Percentiles rank a stretch among this genome's conserved stretches.
Evolutionary conservation across 306 rosid species (phyloP).

Genomic region (Argentina anserina): DNA sequence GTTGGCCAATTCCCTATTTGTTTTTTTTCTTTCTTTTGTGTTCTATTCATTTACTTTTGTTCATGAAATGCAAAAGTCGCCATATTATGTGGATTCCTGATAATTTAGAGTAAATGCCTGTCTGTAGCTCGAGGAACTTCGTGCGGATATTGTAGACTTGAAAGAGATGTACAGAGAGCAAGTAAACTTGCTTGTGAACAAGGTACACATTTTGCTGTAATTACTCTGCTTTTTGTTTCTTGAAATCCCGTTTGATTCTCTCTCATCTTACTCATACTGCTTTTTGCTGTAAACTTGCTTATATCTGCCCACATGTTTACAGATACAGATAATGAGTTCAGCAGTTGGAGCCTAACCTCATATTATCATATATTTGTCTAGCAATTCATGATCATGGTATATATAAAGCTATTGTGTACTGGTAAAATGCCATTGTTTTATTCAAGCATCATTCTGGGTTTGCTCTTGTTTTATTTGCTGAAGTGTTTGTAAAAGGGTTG

Average conservation of each 20-base stretch:
- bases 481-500: constrained; percentile 16
- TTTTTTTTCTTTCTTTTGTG: not conserved
- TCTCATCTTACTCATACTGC: not conserved
- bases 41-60: not conserved
- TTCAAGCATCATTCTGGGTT: constrained; percentile 1
- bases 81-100: constrained; percentile 16
- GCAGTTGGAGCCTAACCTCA: constrained; percentile 14
- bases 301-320: not conserved
- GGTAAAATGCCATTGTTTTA: constrained; percentile 5
- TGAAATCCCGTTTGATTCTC: not conserved
- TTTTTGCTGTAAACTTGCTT: too few species aligned
- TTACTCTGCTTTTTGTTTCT: not conserved
- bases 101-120: constrained; percentile 28
- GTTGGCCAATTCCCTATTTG: not conserved
- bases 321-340: constrained; percentile 43
- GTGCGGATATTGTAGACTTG: constrained; percentile 95
- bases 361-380: not conserved
- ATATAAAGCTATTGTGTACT: not conserved
- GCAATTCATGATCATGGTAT: constrained; percentile 12
- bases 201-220: constrained; percentile 43
- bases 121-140: constrained; percentile 95
- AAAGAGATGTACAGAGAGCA: constrained; percentile 99
- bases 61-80: not conserved
- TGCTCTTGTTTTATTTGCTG: constrained; percentile 4
- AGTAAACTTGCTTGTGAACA: constrained; percentile 90